Evolutionary conservation across 495 filamentous ascomycete species (phyloP), one percentile per base, ranked within the genome.

Genomic region (Chaetomidium leptoderma): DNA sequence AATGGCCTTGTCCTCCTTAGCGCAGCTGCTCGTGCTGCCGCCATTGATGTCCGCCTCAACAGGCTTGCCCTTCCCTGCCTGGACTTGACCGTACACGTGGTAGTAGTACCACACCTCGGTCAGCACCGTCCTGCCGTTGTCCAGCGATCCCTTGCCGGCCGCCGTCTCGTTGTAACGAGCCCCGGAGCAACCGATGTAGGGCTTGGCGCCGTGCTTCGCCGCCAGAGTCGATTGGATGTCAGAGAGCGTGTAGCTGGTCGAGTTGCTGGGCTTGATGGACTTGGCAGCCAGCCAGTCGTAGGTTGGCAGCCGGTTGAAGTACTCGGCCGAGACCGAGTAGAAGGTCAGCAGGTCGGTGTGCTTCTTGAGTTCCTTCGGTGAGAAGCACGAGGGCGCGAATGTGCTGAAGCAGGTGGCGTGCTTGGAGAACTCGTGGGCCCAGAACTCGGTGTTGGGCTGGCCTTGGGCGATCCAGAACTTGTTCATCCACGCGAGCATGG

Each of bases 401-500:
- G 74, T 79, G 40, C 72, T 76, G 66, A 67, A 80, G 73, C 79
- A 82, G 13, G 78, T 82, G 7, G 72, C 79, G 63, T 82, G 79
- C 69, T 82, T 82, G 66, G 67, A 72, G 65, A 80, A 82, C 57
- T 82, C 79, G 66, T 81, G 78, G 39, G 63, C 78, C 79, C 79
- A 82, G 65, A 82, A 71, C 24, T 73, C 71, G 26, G 62, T 51
- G 66, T 74, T 81, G 3, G 73, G 44, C 14, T 66, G 58, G 58
- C 62, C 67, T 57, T 72, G 74, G 47, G 63, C 67, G 47, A 78
- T 73, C 78, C 76, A 80, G 69, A 69, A 76, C 46, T 74, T 75
- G 53, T 77, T 74, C 78, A 81, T 82, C 62, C 72, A 82, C 3
- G 62, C 70, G 2, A 80, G 66, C 0, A 82, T 66, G 24, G 64